phyloP scores from a whole-genome alignment of 257 asterid species.

The Ocimum tenuiflorum region DNA sequence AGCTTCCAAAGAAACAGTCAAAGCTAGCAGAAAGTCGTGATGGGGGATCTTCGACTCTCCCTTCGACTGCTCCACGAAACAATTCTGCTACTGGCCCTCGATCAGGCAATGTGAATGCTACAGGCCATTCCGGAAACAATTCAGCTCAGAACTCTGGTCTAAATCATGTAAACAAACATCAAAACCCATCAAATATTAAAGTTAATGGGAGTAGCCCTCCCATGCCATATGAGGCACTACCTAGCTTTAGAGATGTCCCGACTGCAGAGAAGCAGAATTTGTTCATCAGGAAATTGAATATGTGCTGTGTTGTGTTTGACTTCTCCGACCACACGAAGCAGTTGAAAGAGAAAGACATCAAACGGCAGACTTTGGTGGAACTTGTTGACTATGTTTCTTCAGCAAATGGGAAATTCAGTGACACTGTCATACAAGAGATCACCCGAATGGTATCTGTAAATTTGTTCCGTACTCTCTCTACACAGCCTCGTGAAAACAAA shows the following conservation, averaged over 20 bases:
- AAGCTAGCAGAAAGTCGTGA: conserved; percentile 62
- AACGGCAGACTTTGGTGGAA: conserved; percentile 79
- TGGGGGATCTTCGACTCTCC: conserved; percentile 42
- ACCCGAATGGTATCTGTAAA: conserved; percentile 63
- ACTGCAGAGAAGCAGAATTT: conserved; percentile 65
- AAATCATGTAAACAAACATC: conserved; percentile 29
- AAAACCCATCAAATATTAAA: conserved; percentile 28
- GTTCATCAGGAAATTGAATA: conserved; percentile 57
- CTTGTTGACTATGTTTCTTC: conserved; percentile 68
- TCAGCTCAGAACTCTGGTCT: conserved; percentile 32
- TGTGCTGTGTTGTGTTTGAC: conserved; percentile 67
- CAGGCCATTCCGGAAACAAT: conserved; percentile 29
- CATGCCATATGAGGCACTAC: conserved; percentile 58
- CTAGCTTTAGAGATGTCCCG: conserved; percentile 74
- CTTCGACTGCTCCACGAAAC: conserved; percentile 44
- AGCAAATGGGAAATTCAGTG: conserved; percentile 65
- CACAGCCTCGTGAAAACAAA: conserved; percentile 68
- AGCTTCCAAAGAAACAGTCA: conserved; percentile 66
- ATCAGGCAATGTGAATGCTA: conserved; percentile 31
- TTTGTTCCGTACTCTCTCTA: conserved; percentile 54
- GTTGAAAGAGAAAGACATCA: conserved; percentile 75
- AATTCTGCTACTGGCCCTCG: conserved; percentile 30
- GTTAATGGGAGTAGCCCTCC: conserved; percentile 44
- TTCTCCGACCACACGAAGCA: conserved; percentile 76
- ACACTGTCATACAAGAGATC: conserved; percentile 54